Evolutionary conservation across 164 flowering plant species (phyloP), one percentile per base, ranked within the genome.

Genomic region (Tinospora cordifolia): DNA sequence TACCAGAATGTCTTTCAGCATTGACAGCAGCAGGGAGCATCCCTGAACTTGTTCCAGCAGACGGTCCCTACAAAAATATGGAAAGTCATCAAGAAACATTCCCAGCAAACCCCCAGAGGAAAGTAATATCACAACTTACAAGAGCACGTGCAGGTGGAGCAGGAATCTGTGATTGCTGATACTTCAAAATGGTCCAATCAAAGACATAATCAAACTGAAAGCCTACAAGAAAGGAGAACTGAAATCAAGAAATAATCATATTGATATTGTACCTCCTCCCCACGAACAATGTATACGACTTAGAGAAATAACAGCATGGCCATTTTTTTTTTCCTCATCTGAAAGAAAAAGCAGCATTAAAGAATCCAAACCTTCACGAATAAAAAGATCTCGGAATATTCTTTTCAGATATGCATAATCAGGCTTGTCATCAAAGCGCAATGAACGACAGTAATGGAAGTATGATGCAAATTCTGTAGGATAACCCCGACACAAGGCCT

Each of bases 391-490:
- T 57, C 96, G 95, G 75, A 94, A 90, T 40, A 94, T 83, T 79
- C 97, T 84, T 82, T 92, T 94, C 73, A 94, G 75, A 78, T 94
- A 94, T 49, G 93, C 86, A 81, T 90, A 94, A 75, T 94, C 99
- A 72, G 99, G 97, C 76, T 90, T 94, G 78, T 94, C 99, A 78
- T 92, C 99, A 78, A 94, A 94, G 54, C 97, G 83, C 60, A 94
- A 83, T 26, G 98, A 90, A 9, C 97, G 96, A 34, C 98, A 94
- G 75, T 91, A 94, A 71, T 91, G 95, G 73, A 94, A 94, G 79
- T 92, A 94, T 3, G 97, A 90, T 27, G 95, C 96, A 71, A 94
- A 94, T 76, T 94, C 99, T 36, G 92, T 78, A n/a, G 99, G 99
- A 77, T 90, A 90, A 64, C 97, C 90, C 12, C 97, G 89, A 72